Evolutionary conservation across 2,329 filamentous ascomycete species (phyloP).

Genomic region (Fusarium nurragi): DNA sequence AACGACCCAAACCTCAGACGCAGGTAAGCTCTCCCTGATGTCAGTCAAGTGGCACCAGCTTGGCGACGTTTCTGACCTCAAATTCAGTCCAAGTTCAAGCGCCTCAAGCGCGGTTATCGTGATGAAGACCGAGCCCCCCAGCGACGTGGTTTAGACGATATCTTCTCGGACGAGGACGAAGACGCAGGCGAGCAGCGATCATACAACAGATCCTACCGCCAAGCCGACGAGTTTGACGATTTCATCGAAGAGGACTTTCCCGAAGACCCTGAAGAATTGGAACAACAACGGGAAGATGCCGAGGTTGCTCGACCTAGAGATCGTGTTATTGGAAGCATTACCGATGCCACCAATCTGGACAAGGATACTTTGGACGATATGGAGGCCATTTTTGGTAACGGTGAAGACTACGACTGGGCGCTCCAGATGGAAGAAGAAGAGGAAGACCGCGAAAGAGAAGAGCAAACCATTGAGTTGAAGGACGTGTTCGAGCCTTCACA

Average conservation of each 20-base stretch:
- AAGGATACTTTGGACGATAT: slow-evolving; percentile 95
- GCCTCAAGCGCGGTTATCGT: slow-evolving; percentile 89
- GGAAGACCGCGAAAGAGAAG: slow-evolving; percentile 79
- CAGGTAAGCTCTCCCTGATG: slow-evolving; percentile 68
- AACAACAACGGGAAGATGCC: slow-evolving; percentile 81
- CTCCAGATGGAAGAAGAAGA: slow-evolving; percentile 88
- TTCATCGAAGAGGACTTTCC: slow-evolving; percentile 98
- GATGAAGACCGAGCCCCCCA: slow-evolving; percentile 71
- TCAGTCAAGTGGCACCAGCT: background rate
- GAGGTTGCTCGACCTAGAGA: slow-evolving; percentile 86
- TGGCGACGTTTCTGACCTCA: background rate
- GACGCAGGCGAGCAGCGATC: slow-evolving; percentile 66
- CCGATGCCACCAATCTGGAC: slow-evolving; percentile 86
- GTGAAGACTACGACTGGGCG: slow-evolving; percentile 95
- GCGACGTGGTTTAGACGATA: slow-evolving; percentile 83
- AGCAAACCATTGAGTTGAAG: slow-evolving; percentile 90
- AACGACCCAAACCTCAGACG: slow-evolving; percentile 66
- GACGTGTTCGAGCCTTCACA: slow-evolving; percentile 98
- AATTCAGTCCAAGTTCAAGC: slow-evolving; percentile 86
- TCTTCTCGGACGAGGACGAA: slow-evolving; percentile 96
- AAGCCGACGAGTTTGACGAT: slow-evolving; percentile 85
- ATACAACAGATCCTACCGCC: slow-evolving; percentile 65
- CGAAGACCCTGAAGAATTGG: slow-evolving; percentile 81
- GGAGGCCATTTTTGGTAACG: slow-evolving; percentile 94
- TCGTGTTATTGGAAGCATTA: slow-evolving; percentile 72